Base-by-base conservation (phyloP, 2,329 filamentous ascomycete species). In the Neoascochyta sp. region DNA sequence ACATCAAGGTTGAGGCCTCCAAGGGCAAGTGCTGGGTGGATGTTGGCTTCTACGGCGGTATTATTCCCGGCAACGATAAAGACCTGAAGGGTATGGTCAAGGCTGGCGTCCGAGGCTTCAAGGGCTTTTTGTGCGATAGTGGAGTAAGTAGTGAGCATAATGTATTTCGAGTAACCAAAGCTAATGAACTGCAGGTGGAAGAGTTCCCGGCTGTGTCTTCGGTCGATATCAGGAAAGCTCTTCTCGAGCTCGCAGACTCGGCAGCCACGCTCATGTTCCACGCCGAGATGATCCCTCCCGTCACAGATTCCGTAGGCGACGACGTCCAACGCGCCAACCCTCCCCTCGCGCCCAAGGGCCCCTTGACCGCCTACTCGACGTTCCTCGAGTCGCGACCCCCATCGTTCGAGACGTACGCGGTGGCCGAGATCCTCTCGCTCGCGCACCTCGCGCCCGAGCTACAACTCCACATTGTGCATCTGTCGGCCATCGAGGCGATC, bases 211-310 rank as follows among this genome's bases (percentile, higher is more conserved):
- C 88, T 15, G 82, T 96, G n/a, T 83, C 83, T 0, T 74, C 85
- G 1, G 62, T 66, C 9, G 92, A 96, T 60, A 84, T 96, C 35
- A 71, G 76, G 1, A 75, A 84, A 21, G 89, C 85, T 23, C 89
- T 98, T 76, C 70, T 71, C 16, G 85, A 83, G 25, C 76, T 98
- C 39, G 84, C 85, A 39, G 80, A 86, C 48, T 76, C 81, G 31
- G 76, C 86, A 11, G 96, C 92, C 2, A 94, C 88, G 0, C 79
- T 96, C 51, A 96, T 98, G 90, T 98, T 98, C 69, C 92, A 98
- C 59, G 92, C 92, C 34, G 92, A 98, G 65, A 96, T 95, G 88
- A 81, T 93, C 9, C 88, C 90, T n/a, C 86, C 87, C 11, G 84
- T 89, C 45, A 68, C 84, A 27, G 78, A 79, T 45, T 88, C 86